Evolutionary conservation across 1,284 basidiomycete species (phyloP), one percentile per base, ranked within the genome.

Genomic region (Cryptococcus sp.): DNA sequence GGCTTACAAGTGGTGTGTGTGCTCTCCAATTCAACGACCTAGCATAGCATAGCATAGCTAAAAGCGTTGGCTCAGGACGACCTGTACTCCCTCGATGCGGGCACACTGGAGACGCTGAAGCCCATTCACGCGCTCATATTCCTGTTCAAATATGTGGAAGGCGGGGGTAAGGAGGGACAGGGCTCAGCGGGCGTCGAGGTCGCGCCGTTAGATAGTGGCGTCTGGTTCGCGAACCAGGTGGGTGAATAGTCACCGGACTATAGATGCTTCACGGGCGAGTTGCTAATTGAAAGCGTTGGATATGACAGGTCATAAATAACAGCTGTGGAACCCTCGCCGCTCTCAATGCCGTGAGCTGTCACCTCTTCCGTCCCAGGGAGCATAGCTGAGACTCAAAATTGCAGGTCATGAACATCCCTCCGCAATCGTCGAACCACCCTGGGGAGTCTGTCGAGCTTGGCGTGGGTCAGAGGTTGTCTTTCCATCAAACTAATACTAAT

Each of bases 251-350:
- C 31, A 35, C 10, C 31, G 4, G 31, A 35, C 31, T 35, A 13
- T 10, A 35, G 2, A 8, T 8, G 2, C 31, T 35, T 35, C 31
- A 35, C 31, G 31, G 31, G 31, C 31, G 31, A 13, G 31, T 35
- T 2, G 3, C 31, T 35, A 35, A 35, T 23, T 23, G n/a, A 20
- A 44, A 23, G 42, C 15, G n/a, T 22, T 45, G 42, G 42, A 45
- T 45, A 2, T 45, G 42, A 25, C 62, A 82, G 75, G 90, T 91
- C 50, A 91, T 95, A 67, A 92, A 93, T 80, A 96, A 96, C 70
- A 90, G 91, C 5, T 95, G 93, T 70, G 92, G 91, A 15, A 93
- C 92, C 15, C 82, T 97, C 46, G 93, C 93, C 1, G 90, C 96
- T 20, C 81, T 96, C 62, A 97, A 97, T 74, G 91, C 91, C 25